Evolutionary conservation across 495 filamentous ascomycete species (phyloP).

Genomic region (Cenococcum geophilum): DNA sequence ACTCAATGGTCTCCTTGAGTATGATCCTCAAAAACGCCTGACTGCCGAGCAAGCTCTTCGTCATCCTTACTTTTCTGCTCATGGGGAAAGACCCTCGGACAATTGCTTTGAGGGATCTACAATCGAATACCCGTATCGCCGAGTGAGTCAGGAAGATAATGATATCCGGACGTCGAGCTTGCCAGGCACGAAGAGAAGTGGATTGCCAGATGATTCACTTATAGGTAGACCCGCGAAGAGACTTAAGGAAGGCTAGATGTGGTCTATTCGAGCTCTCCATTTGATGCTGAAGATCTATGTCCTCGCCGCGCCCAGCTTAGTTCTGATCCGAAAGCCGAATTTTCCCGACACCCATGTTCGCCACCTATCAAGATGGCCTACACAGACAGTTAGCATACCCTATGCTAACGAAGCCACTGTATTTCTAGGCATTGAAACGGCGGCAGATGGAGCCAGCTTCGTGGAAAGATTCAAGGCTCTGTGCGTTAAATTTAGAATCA

Average conservation of each 20-base stretch:
- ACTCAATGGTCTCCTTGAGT: slow-evolving; percentile 74
- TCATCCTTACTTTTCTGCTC: slow-evolving; percentile 73
- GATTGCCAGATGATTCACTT: slow-evolving; percentile 75
- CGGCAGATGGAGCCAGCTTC: too few species aligned
- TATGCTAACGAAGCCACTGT: too few species aligned
- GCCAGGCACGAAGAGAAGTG: slow-evolving; percentile 87
- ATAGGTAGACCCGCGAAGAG: slow-evolving; percentile 58
- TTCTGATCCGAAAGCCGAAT: too few species aligned
- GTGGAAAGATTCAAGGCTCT: too few species aligned
- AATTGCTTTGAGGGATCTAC: slow-evolving; percentile 90
- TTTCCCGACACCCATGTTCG: too few species aligned
- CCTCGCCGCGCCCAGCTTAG: too few species aligned
- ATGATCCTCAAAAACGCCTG: slow-evolving; percentile 83
- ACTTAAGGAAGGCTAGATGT: slow-evolving; percentile 49
- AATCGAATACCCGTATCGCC: slow-evolving; percentile 79
- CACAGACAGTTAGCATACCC: too few species aligned
- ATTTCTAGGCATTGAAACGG: too few species aligned
- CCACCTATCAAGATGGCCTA: too few species aligned
- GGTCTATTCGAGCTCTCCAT: too few species aligned
- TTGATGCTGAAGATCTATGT: too few species aligned
- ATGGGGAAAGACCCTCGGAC: slow-evolving; percentile 54
- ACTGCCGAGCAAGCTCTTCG: slow-evolving; percentile 79
- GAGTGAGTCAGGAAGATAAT: slow-evolving; percentile 89
- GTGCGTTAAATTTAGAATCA: too few species aligned
- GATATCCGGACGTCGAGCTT: slow-evolving; percentile 83